These are phyloP conservation scores for Stylonectria norvegica DNA, from an alignment of 2,329 filamentous ascomycete species.

Conservation along the genomic window DNA sequence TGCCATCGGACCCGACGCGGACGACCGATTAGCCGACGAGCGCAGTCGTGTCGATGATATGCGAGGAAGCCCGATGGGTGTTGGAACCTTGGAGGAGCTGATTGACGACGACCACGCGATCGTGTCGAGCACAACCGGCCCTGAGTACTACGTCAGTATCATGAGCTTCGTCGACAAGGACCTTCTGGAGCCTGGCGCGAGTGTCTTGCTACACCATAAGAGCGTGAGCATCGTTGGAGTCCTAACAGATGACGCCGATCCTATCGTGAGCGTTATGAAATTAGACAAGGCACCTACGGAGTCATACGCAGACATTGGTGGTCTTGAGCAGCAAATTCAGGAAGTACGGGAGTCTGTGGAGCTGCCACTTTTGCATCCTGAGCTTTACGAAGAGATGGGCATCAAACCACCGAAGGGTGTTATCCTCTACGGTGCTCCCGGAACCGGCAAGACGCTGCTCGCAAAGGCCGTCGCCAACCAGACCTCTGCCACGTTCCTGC, in stretches of 20 bases:
- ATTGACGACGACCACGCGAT: conserved; percentile 99
- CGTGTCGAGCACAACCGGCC: conserved; percentile 93
- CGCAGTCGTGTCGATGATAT: conserved; percentile 94
- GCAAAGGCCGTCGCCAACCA: conserved; percentile 98
- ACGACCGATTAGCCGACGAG: conserved; percentile 91
- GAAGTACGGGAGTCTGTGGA: conserved; percentile 97
- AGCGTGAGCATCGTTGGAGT: conserved; percentile 97
- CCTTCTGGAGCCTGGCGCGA: conserved; percentile 90
- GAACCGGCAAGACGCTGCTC: conserved; percentile 92
- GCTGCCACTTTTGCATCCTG: conserved; percentile 87
- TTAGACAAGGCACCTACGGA: conserved; percentile 97
- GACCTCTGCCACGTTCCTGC: conserved; percentile 96
- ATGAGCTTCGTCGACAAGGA: conserved; percentile 99
- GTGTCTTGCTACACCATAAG: conserved; percentile 94
- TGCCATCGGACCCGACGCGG: conserved; percentile 66
- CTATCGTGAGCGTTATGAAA: conserved; percentile 97
- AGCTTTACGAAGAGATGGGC: conserved; percentile 99
- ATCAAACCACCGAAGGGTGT: conserved; percentile 99
- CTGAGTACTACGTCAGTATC: conserved; percentile 99
- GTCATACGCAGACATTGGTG: conserved; percentile 97
- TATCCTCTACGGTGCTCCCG: conserved; percentile 94
- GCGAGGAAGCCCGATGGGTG: conserved; percentile 97
- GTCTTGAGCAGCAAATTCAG: conserved; percentile 91
- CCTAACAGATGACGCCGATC: conserved; percentile 92
- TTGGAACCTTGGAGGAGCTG: conserved; percentile 95